Base-by-base conservation (phyloP, 768 basidiomycete genomes). In the Leccinellum luteum region DNA sequence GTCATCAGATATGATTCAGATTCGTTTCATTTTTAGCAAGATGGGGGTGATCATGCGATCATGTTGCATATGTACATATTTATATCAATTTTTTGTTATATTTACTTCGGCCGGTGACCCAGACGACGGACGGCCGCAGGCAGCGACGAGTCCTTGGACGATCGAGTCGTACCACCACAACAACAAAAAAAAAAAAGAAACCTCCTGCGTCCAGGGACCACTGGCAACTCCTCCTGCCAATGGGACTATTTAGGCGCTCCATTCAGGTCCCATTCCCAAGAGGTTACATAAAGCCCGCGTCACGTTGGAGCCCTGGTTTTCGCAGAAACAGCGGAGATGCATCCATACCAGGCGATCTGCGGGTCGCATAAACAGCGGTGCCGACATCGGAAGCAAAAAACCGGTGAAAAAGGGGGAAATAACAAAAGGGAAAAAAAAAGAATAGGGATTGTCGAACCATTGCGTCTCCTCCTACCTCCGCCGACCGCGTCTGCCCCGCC, bases 291-390 rank as follows among this genome's bases (percentile, higher is more conserved):
- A 49, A 49, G 19, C 47, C 9, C 15, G 17, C 27, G 47, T 48
- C 47, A 48, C 30, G 48, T 19, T 30, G 17, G 30, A 31, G 10
- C 38, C 28, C n/a, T n/a, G 30, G 12, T 31, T 25, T n/a, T 30
- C 41, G 48, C 48, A 31, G 48, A 31, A 31, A 49, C 30, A 19
- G 48, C 19, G 48, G 48, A 31, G 48, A 30, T 13, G 12, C 27
- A 15, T 17, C 48, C 31, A 21, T 48, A 48, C 47, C 30, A n/a
- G 17, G 30, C 30, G 28, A 31, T 31, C 28, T 13, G 28, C 30
- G n/a, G 45, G 48, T 28, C 21, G 52, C 52, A 57, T 57, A 62
- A 67, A 67, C 57, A 55, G 54, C 61, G 52, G 59, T 61, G 66
- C 58, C 19, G 43, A 21, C 43, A 43, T 45, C 52, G 57, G 60